Base-by-base conservation (phyloP, 2,329 filamentous ascomycete species). In the Cladobotryum protrusum region DNA sequence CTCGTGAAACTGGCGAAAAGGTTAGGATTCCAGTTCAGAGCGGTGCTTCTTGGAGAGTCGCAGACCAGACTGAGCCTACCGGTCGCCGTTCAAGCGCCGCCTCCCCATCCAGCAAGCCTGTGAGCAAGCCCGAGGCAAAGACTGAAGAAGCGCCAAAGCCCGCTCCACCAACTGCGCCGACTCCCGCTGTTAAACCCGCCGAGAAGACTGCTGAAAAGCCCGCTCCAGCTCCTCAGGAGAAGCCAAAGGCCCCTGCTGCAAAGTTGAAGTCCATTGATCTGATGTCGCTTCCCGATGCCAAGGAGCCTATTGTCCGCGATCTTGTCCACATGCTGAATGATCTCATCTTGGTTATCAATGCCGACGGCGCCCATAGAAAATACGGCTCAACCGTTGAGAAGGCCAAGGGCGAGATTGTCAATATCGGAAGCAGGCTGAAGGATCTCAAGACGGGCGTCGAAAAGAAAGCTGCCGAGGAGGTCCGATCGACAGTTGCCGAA, bases 311-410 rank as follows among this genome's bases (percentile, higher is more conserved):
- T 34, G 87, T 97, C 18, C 90, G 96, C 69, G 89, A 97, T 62
- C 77, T 99, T 5, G 89, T 95, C 52, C 92, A 89, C 72, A 92
- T 96, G 72, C 79, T 99, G 60, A 99, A 99, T 72, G 89, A 95
- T 68, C 86, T 99, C 61, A 96, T 99, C 64, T 84, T 88, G 8
- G 89, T 95, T 43, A 85, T 96, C 66, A 96, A 96, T 67, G 87
- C 87, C 51, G 92, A 96, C 66, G 82, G 85, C 54, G 82, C 88
- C 50, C 81, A 85, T 55, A 78, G 78, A 58, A 89, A 86, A 67
- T 96, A 93, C 70, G 83, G 82, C 47, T 78, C 81, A 3, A 85
- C 89, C 1, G 83, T 99, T 52, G 74, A 79, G 59, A 91, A 93
- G 74, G 91, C 92, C 55, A 97, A 96, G 77, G 75, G 78, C 47